These are phyloP conservation scores for Pseudogymnoascus pannorum DNA, from an alignment of 2,329 filamentous ascomycete genomes.

Conservation along the genomic window DNA sequence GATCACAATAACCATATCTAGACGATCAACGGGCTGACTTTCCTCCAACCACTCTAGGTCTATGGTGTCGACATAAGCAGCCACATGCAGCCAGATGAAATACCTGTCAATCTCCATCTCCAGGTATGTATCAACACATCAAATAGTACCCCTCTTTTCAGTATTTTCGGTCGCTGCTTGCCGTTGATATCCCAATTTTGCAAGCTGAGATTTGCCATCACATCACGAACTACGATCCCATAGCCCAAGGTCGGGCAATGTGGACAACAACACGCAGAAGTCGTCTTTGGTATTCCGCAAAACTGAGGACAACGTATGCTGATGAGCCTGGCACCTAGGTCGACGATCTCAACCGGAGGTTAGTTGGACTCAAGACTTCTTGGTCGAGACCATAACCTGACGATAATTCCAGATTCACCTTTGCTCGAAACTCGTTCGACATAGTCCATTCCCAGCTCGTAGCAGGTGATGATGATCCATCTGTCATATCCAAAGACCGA, in stretches of 20 bases:
- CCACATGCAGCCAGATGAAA: slow-evolving; percentile 57
- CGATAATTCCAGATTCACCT: slow-evolving; percentile 49
- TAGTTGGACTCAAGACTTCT: slow-evolving; percentile 20
- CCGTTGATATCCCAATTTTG: background rate
- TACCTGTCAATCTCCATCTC: slow-evolving; percentile 60
- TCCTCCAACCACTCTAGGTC: slow-evolving; percentile 41
- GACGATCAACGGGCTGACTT: background rate
- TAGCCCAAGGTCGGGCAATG: background rate
- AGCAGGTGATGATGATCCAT: slow-evolving; percentile 32
- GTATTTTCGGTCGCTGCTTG: background rate
- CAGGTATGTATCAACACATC: slow-evolving; percentile 38
- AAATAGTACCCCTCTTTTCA: slow-evolving; percentile 5
- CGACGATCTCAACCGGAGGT: slow-evolving; percentile 63
- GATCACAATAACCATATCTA: background rate
- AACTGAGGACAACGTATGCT: slow-evolving; percentile 8
- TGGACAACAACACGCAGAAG: background rate
- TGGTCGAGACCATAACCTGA: slow-evolving; percentile 3
- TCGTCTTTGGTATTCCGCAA: slow-evolving; percentile 6
- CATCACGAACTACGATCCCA: background rate
- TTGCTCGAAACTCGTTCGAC: slow-evolving; percentile 66
- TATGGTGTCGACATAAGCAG: slow-evolving; percentile 66
- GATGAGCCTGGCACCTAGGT: slow-evolving; percentile 34
- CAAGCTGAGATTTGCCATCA: background rate
- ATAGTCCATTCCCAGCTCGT: slow-evolving; percentile 73
- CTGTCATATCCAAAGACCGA: background rate